Percentiles rank a stretch among this genome's conserved stretches.
Conservation (phyloP, 768 basidiomycete species). For the Tephrocybe sp. region DNA sequence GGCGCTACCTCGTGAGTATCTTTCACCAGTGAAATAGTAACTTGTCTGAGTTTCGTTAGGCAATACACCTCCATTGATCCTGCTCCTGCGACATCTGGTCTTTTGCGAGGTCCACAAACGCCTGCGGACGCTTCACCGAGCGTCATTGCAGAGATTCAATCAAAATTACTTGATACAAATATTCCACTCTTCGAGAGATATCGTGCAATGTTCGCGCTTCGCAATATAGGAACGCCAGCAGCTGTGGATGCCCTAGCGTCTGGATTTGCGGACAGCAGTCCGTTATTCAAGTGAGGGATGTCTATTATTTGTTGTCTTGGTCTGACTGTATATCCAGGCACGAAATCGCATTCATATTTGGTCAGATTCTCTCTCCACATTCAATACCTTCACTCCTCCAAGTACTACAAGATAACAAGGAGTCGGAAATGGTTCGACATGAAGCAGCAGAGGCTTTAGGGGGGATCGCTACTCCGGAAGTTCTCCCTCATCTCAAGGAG, state of each 20-base stretch:
- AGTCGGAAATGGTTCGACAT: conserved; percentile 97
- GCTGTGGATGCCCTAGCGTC: conserved; percentile 90
- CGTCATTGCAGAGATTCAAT: conserved; percentile 52
- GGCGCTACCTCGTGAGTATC: conserved; percentile 34
- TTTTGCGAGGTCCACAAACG: conserved; percentile 53
- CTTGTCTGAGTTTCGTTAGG: conserved; percentile 30
- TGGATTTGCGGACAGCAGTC: conserved; percentile 87
- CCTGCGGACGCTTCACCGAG: conserved; percentile 46
- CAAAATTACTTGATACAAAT: conserved; percentile 59
- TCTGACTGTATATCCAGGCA: conserved; percentile 52
- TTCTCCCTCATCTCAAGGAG: conserved; percentile 80
- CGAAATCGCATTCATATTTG: conserved; percentile 98
- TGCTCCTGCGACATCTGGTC: conserved; percentile 72
- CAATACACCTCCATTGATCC: conserved; percentile 85
- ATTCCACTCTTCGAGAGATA: conserved; percentile 89
- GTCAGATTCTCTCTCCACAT: conserved; percentile 87
- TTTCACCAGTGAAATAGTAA: not conserved
- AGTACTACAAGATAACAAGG: conserved; percentile 67
- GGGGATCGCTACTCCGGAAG: conserved; percentile 93
- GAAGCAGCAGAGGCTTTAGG: conserved; percentile 98
- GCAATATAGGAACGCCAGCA: conserved; percentile 83
- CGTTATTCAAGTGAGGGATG: conserved; percentile 81
- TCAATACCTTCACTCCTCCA: conserved; percentile 82
- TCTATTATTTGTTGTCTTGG: not conserved
- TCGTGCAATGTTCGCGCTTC: conserved; percentile 96